A percentile compares a stretch with the other conserved stretches of the same genome.
Conservation (phyloP, 192 early-diverging fungal genomes). For the Gaertneriomyces sp. region DNA sequence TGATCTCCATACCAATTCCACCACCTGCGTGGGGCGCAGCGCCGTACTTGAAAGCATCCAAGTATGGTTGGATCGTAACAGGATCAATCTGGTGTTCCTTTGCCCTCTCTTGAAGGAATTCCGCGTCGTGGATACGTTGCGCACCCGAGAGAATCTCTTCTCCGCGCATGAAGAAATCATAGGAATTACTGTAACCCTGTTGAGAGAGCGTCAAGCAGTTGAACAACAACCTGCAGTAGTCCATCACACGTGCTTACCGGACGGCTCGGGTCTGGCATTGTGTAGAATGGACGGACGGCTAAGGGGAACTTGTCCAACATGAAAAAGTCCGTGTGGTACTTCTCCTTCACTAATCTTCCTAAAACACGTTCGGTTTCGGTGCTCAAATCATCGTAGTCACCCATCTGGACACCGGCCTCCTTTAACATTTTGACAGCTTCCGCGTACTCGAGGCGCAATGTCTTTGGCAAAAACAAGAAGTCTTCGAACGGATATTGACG, state of each 20-base stretch:
- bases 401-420: slow-evolving; percentile 79
- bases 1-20: slow-evolving; percentile 64
- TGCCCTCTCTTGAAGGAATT: slow-evolving; percentile 72
- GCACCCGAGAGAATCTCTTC: slow-evolving; percentile 99
- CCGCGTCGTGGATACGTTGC: slow-evolving; percentile 95
- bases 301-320: slow-evolving; percentile 99
- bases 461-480: slow-evolving; percentile 80
- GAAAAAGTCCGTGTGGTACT: slow-evolving; percentile 98
- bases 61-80: slow-evolving; percentile 78
- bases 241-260: slow-evolving; percentile 37
- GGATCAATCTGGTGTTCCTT: slow-evolving; percentile 71
- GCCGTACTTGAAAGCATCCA: slow-evolving; percentile 94
- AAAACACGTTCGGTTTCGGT: slow-evolving; percentile 83
- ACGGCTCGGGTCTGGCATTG: slow-evolving; percentile 92
- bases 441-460: slow-evolving; percentile 77
- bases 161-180: slow-evolving; percentile 99
- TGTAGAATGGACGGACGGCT: slow-evolving; percentile 95
- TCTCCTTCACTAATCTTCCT: slow-evolving; percentile 83
- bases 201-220: slow-evolving; percentile 13
- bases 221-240: background rate
- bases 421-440: slow-evolving; percentile 88
- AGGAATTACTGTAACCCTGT: slow-evolving; percentile 94
- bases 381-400: slow-evolving; percentile 89
- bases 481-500: slow-evolving; percentile 91
- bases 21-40: slow-evolving; percentile 97